A percentile compares a stretch with the other conserved stretches of the same genome.
These are phyloP conservation scores for Lizonia empirigonia DNA, from an alignment of 2,329 filamentous ascomycete species.

Conservation along the genomic window DNA sequence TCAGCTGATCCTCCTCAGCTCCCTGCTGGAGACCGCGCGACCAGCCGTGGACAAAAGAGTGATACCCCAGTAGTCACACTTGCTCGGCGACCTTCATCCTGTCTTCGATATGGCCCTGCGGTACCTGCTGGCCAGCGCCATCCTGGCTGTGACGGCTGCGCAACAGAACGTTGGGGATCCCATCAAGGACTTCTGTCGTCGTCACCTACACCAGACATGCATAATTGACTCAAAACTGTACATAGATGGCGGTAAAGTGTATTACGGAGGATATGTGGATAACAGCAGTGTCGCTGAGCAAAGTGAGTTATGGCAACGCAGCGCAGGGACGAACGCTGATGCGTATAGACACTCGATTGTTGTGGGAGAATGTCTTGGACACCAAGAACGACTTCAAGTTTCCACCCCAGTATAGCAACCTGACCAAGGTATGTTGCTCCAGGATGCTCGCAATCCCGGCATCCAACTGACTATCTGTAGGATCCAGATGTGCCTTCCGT, in stretches of 20 bases:
- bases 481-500: conserved; percentile 58
- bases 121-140: neutral
- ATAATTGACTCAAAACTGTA: conserved; percentile 63
- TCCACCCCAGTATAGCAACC: conserved; percentile 17
- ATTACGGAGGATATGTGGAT: conserved; percentile 51
- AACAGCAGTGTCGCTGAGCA: conserved; percentile 58
- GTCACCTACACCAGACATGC: conserved; percentile 60
- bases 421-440: conserved; percentile 15
- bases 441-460: neutral
- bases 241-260: conserved; percentile 63
- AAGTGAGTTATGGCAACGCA: conserved; percentile 50
- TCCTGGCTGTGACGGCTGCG: conserved; percentile 47
- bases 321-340: neutral
- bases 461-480: conserved; percentile 31
- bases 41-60: conserved; percentile 11
- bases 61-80: neutral
- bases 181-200: conserved; percentile 25
- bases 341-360: conserved; percentile 55
- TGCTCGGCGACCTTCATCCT: neutral
- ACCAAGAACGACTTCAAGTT: conserved; percentile 16
- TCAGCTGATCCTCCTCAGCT: conserved; percentile 3
- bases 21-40: neutral
- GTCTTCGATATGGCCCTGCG: neutral
- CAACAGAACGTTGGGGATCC: conserved; percentile 18
- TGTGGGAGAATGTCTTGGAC: conserved; percentile 59